Base-by-base conservation (phyloP, 148 eudicot genomes). In the Chenopodium formosanum region DNA sequence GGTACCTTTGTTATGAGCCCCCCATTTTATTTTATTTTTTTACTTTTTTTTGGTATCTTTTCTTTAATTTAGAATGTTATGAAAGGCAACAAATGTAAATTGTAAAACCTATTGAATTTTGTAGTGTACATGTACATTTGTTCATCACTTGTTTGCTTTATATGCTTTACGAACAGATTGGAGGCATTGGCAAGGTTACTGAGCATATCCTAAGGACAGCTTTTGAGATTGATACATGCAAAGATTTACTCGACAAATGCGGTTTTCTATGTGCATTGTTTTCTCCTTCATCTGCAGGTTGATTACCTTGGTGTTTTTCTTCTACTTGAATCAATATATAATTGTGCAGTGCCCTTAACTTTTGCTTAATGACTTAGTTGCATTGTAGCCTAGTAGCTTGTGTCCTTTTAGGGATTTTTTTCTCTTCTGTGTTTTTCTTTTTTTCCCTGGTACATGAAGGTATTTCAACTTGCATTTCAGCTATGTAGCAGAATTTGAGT, bases 101-200 rank as follows among this genome's bases (percentile, higher is more conserved):
- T 52, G 47, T 47, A 23, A 37, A 65, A 19, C 11, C 20, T 25
- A 19, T 60, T 70, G 63, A 1, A 44, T 12, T 37, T 31, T 63
- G 29, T 70, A 4, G 19, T 23, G 62, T 65, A 64, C 2, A 32
- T 31, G 47, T 5, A 67, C 20, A 66, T 75, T 14, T 22, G 27
- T 40, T 27, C 48, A 58, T 52, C 23, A n/a, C 48, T 74, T 68
- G n/a, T 56, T 66, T 37, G 32, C 76, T 75, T 25, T 48, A 48
- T 74, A 48, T 74, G 64, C 77, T 81, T 46, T 74, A n/a, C 78
- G 47, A 81, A 79, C 91, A 96, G 99, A 91, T 96, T 82, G 98
- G 99, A 23, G 99, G 99, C 44, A 96, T 96, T 83, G 99, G 99
- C 81, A 96, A 94, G 87, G 99, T 96, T 73, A 94, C 99, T 32